Base-by-base conservation (phyloP, 306 rosid genomes). In the Prunus armeniaca region DNA sequence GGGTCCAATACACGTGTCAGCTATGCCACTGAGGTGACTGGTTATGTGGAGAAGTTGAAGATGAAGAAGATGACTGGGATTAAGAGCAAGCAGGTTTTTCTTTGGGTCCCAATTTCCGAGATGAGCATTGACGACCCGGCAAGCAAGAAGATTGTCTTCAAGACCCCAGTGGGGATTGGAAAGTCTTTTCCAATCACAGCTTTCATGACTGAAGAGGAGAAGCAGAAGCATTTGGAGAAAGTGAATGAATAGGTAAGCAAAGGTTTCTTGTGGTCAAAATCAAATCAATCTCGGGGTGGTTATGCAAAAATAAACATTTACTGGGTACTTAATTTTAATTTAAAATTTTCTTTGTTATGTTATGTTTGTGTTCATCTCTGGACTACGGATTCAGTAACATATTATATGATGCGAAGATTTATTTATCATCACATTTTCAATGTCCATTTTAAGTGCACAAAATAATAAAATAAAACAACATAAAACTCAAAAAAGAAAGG, bases 31-130 rank as follows among this genome's bases (percentile, higher is more conserved):
- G 97, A 92, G 77, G 97, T 92, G 46, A 90, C 97, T 4, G 88
- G 83, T 0, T 90, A 90, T 56, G 93, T 92, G 28, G 97, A 90
- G 79, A 92, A 88, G 82, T 62, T 47, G 1, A 87, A 28, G 92
- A 92, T 92, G 96, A 90, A 87, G 90, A 88, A 86, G 88, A 89
- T 92, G 96, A 88, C 67, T 0, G 97, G 97, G 4, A 79, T 92
- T 7, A 92, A 92, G 87, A 92, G 88, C 86, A 90, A 82, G 80
- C 93, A 92, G 75, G 15, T 90, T 77, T 56, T 92, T 71, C 24
- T 92, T 3, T 92, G 97, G 97, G 96, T 92, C 30, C 91, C 96
- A 0, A 83, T 90, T 0, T 15, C 78, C 24, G 96, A 92, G 83
- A 92, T 92, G 96, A 69, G 87, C 78, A 82, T 90, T 10, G 93